A percentile compares a stretch with the other conserved stretches of the same genome.
Conservation (phyloP, 495 filamentous ascomycete genomes). For the Podospora sp. region DNA sequence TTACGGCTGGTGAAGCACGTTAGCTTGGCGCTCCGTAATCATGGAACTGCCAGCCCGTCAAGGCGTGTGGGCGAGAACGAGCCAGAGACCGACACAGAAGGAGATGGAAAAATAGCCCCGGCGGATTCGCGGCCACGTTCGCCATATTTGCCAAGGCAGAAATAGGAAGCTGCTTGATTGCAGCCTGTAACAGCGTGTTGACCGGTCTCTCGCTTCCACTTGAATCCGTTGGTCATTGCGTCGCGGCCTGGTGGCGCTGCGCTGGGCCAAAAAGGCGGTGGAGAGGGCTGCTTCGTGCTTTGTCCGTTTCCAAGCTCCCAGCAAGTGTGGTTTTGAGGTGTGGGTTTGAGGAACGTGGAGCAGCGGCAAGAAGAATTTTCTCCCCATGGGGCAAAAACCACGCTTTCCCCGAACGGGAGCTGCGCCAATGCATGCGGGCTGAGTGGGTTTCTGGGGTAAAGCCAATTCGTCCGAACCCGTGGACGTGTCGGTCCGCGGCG, state of each 20-base stretch:
- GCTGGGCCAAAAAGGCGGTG: constrained; percentile 4
- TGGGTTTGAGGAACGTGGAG: constrained; percentile 10
- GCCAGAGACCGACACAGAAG: background rate
- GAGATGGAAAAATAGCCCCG: constrained; percentile 1
- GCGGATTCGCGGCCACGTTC: constrained; percentile 12
- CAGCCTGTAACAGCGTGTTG: constrained; percentile 14
- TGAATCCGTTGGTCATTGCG: constrained; percentile 15
- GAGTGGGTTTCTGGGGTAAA: constrained; percentile 16
- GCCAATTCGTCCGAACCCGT: constrained; percentile 18
- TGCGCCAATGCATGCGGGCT: constrained; percentile 5
- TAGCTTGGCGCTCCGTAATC: background rate
- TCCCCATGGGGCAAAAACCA: constrained; percentile 12
- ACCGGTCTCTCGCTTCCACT: constrained; percentile 12
- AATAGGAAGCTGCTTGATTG: constrained; percentile 15
- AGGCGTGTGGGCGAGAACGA: constrained; percentile 1
- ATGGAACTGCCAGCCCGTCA: background rate
- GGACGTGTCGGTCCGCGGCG: background rate
- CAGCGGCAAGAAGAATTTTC: constrained; percentile 17
- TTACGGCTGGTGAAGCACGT: constrained; percentile 14
- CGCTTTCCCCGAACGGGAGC: constrained; percentile 13
- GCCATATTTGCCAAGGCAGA: constrained; percentile 14
- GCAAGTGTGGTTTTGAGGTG: constrained; percentile 10
- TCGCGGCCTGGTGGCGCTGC: background rate
- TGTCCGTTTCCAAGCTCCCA: constrained; percentile 2
- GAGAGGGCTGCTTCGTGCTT: constrained; percentile 5